Evolutionary conservation across 2,329 filamentous ascomycete species (phyloP), one percentile per base, ranked within the genome.

Genomic region (Diaporthe vaccinii): DNA sequence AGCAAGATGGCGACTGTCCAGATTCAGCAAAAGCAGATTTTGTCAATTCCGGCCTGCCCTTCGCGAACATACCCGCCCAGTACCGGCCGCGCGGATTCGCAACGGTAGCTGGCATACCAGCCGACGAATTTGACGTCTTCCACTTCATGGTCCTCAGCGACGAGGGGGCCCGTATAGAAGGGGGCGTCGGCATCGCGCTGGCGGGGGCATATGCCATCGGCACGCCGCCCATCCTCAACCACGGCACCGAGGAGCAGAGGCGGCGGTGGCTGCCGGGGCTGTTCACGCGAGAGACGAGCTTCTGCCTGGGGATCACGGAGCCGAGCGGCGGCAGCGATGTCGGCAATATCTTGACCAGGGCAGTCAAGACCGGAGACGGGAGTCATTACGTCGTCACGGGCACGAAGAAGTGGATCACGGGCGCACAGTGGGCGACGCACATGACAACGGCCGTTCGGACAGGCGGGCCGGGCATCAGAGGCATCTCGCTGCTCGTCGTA

Each of bases 371-470:
- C n/a, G 72, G 65, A 17, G 83, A 87, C 53, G 87, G 86, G 1
- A 83, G 86, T 57, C 80, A 85, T 73, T 93, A 92, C 78, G 79
- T 91, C 67, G 90, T 93, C 9, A 91, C 90, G 72, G 91, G 91
- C 1, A 87, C 87, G 51, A 93, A 93, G 84, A 91, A 92, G 80
- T 91, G 90, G 90, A 93, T 93, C 78, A 93, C 91, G 2, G 90
- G 90, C 51, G 89, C 86, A 41, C 86, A 89, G 12, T 91, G 87
- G 86, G 89, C 91, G n/a, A 86, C 91, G 73, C 90, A 91, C 80
- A 88, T 89, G 80, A 91, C 91, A 3, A 90, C 91, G 34, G 91
- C 91, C 7, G 90, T 91, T 14, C 86, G 90, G 20, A 92, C 90
- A 0, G 89, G 89, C 17, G 88, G 87, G 0, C 81, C 86, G 3